Conservation (phyloP, 345 rosid species). For the Acer campestre region DNA sequence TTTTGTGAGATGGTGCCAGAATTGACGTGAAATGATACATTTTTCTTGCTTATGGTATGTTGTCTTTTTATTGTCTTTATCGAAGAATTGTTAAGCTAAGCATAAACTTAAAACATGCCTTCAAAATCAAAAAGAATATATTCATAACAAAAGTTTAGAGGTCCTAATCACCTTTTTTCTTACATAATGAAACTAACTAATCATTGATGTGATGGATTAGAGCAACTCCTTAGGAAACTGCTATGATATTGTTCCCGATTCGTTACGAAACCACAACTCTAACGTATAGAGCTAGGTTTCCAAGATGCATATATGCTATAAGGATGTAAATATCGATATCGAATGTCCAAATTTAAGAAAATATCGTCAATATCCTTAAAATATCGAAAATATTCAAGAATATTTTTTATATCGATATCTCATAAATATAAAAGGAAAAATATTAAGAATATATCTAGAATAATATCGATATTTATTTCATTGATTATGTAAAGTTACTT, state of each 20-base stretch:
- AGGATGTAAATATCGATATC: no score
- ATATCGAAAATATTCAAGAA: no score
- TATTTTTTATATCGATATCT: no score
- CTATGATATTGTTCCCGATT: neutral
- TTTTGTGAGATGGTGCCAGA: constrained; percentile 22
- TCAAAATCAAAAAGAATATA: neutral
- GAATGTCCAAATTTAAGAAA: no score
- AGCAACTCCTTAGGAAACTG: neutral
- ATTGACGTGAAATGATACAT: constrained; percentile 20
- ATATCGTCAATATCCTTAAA: no score
- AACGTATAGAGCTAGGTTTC: no score
- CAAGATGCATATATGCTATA: no score
- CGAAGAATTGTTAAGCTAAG: constrained; percentile 4
- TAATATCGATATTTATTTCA: no score
- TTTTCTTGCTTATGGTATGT: constrained; percentile 10
- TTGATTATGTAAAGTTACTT: no score
- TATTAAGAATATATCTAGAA: no score
- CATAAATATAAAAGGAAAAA: no score
- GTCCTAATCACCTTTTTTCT: constrained; percentile 28
- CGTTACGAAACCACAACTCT: neutral
- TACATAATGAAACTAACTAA: constrained; percentile 23
- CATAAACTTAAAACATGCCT: constrained; percentile 29
- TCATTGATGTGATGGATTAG: constrained; percentile 16
- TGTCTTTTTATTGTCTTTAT: constrained; percentile 23
- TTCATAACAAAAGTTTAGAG: constrained; percentile 28